Base-by-base conservation (phyloP, 2,329 filamentous ascomycete genomes). In the Aciculosporium take region DNA sequence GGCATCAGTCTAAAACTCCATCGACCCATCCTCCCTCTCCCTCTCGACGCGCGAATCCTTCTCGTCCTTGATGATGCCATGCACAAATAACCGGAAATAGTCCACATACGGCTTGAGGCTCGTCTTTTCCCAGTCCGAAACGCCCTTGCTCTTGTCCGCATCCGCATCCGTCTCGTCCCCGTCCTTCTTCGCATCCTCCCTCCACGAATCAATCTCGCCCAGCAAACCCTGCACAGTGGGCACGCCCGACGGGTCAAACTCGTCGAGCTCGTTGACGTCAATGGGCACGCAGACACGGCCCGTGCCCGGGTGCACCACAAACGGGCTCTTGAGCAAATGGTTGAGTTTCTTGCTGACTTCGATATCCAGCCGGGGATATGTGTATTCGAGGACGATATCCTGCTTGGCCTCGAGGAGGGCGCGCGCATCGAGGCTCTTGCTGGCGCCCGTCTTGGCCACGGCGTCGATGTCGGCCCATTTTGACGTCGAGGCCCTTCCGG, bases 341-440 rank as follows among this genome's bases (percentile, higher is more conserved):
- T 95, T 96, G 43, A 94, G 76, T 59, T 95, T 94, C 69, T 96
- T 96, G 56, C 84, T 91, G 57, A 98, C 91, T 61, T 94, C 87
- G 46, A 91, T 88, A 68, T 98, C 91, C 41, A 98, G 82, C 30
- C 91, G 81, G 3, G 91, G 91, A 61, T 98, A 98, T 6, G 91
- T 95, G 64, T 98, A 96, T 63, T 98, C 91, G 24, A 98, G 75
- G 3, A 96, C 80, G 46, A 98, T 84, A 56, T 96, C 91, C 59
- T 95, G 87, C 64, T 95, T 96, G 18, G 87, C 86, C 53, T 95
- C 85, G 7, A 82, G 72, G 10, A 98, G 71, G 2, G 80, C 76
- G 47, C 72, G 76, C 0, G 78, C 61, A 50, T 91, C 80, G n/a
- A 94, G 72, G 8, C 72, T 70, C 54, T 78, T 81, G 56, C 78